Conservation (phyloP, 495 filamentous ascomycete species). For the Friedmanniomyces simplex region DNA sequence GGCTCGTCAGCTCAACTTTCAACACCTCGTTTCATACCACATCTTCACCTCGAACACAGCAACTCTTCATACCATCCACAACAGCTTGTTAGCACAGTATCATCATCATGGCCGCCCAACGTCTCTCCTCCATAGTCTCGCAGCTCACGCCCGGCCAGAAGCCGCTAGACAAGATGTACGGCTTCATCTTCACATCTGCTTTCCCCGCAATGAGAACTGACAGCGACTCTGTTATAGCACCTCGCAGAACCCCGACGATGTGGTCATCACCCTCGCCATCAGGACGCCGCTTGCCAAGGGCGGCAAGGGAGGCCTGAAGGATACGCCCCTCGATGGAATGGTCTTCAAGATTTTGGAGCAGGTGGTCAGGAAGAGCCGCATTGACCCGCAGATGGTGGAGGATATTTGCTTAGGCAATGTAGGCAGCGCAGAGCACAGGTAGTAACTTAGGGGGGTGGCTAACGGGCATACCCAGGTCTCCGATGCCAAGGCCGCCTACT, state of each 20-base stretch:
- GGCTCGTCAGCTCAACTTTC: not conserved
- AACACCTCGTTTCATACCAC: not conserved
- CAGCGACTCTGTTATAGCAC: constrained; percentile 45
- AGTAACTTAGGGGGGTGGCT: constrained; percentile 6
- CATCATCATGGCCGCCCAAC: constrained; percentile 68
- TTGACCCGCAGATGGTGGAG: constrained; percentile 78
- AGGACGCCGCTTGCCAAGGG: constrained; percentile 78
- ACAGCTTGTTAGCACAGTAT: not conserved
- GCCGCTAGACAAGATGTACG: constrained; percentile 68
- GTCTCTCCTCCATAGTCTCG: constrained; percentile 76
- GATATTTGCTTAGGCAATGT: constrained; percentile 92
- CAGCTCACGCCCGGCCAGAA: constrained; percentile 65
- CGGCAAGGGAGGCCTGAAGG: constrained; percentile 86
- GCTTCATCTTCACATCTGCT: not conserved
- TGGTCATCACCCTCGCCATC: constrained; percentile 84
- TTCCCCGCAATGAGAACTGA: constrained; percentile 6
- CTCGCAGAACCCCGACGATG: constrained; percentile 88
- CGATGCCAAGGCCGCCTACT: constrained; percentile 80
- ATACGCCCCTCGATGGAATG: constrained; percentile 80
- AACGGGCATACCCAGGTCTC: constrained; percentile 48
- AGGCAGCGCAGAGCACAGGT: constrained; percentile 23
- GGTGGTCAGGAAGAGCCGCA: constrained; percentile 57
- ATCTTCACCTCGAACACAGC: not conserved
- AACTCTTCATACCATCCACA: not conserved
- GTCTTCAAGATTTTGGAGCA: constrained; percentile 71